phyloP scores from a whole-genome alignment of 164 flowering plant genomes.

The Taxillus chinensis region DNA sequence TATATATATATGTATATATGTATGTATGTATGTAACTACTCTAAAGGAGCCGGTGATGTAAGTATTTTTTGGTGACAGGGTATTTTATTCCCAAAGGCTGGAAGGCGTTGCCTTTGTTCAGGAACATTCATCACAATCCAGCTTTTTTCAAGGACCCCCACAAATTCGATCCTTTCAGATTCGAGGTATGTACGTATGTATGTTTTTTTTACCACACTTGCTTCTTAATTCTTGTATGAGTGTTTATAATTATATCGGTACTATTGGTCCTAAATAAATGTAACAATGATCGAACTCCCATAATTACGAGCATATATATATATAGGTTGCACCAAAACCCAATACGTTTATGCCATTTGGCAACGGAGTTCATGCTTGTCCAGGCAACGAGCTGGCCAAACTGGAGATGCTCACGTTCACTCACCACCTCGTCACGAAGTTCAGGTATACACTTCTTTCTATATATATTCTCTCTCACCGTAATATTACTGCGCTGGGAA shows the following conservation, averaged over 20 bases:
- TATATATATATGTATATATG: no score
- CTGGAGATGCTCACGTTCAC: constrained; percentile 55
- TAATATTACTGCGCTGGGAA: no score
- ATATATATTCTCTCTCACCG: no score
- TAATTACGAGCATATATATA: no score
- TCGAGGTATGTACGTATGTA: constrained; percentile 40
- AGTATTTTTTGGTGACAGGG: constrained; percentile 31
- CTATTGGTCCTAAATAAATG: no score
- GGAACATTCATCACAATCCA: constrained; percentile 84
- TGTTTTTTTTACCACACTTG: no score
- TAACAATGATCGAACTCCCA: no score
- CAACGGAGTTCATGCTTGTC: constrained; percentile 64
- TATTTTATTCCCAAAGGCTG: constrained; percentile 90
- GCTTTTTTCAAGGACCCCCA: constrained; percentile 60
- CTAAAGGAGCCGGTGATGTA: neutral
- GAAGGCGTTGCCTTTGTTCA: constrained; percentile 91
- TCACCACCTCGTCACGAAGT: constrained; percentile 59
- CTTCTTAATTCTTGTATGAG: no score
- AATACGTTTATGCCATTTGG: constrained; percentile 81
- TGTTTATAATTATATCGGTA: no score
- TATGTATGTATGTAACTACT: no score
- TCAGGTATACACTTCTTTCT: constrained; percentile 32
- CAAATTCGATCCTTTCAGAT: constrained; percentile 77
- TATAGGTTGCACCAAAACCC: constrained; percentile 60
- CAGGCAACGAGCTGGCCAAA: constrained; percentile 81